Base-by-base conservation (phyloP, 2,329 filamentous ascomycete species). In the Claviceps digitariae region DNA sequence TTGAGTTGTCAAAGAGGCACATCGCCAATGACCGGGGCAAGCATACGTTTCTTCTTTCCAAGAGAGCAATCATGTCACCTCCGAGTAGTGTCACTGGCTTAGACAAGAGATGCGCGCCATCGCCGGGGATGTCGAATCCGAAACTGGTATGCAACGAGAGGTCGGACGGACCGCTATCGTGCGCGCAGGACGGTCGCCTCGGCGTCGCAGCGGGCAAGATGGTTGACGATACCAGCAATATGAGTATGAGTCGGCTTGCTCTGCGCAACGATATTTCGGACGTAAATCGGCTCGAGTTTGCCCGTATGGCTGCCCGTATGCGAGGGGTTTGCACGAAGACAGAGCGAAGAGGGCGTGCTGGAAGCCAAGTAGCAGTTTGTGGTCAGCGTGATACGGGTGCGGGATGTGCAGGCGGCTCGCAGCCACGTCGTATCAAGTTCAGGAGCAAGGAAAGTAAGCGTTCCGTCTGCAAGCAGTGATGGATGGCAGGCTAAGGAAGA, bases 81-180 rank as follows among this genome's bases (percentile, higher is more conserved):
- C 48, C 25, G 21, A 23, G 25, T 23, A 20, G 17, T 31, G 29
- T 51, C 54, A 53, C 51, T 55, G 43, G 51, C 47, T 48, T 45
- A 44, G 48, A 40, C 43, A 29, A 20, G 23, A 51, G 43, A 45
- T 36, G 43, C 21, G 41, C 27, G 54, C 54, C 54, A 55, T 55
- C 20, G 44, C 48, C 51, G 20, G 27, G 4, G 15, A 48, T 20
- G 49, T 27, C 25, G 46, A 45, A n/a, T 29, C n/a, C n/a, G 31
- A 23, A 25, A 29, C 12, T 38, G 50, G 6, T 40, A 41, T 34
- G 38, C 38, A 21, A 3, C n/a, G 8, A 34, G 43, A 41, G 41
- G 36, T 21, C 21, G 13, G 36, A 40, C 34, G 8, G 17, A n/a
- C 8, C 31, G 25, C 17, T n/a, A 13, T 34, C 27, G 49, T 21